Base-by-base conservation (phyloP, 2,329 filamentous ascomycete species). In the Mollisiaceae sp. region DNA sequence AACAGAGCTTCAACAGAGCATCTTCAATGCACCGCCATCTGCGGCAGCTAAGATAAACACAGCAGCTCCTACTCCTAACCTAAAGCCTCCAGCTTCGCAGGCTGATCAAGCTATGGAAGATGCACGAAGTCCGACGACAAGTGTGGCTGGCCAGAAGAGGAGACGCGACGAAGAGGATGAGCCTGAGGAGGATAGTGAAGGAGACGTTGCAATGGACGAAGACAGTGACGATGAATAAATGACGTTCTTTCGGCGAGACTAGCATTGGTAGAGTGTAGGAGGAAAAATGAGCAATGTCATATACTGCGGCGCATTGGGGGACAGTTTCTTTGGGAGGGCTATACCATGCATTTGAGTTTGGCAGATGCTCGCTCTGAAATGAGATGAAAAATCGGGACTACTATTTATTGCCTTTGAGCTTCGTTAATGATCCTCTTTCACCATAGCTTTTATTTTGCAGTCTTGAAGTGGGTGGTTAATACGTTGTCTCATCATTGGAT, bases 1-100 rank as follows among this genome's bases (percentile, higher is more conserved):
- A 71, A 93, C 90, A 3, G 89, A 91, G 71, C 82, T 92, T 55
- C 91, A 93, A 76, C 90, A 91, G 76, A 91, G 89, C 75, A 92
- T 95, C 73, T 94, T 94, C 82, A 90, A 89, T 75, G 89, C 87
- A 8, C 86, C 87, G 20, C 85, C 87, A 1, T 85, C 82, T 66
- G 73, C 75, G 60, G 65, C 78, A 22, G 65, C 77, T 22, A 67
- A 79, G 59, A 76, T 78, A 66, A 73, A 77, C 60, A 75, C 79
- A 32, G 77, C 77, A 43, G 74, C 75, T 35, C 78, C 81, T 55
- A 79, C 84, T 8, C 73, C 83, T 54, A 69, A 63, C 9, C 63
- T 76, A 36, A 86, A 86, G 74, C 82, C 85, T 14, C 75, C 82
- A 2, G 78, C 81, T 45, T 78, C 77, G 27, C 76, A 74, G 22